These are phyloP conservation scores for Myriosclerotinia curreyana DNA, from an alignment of 2,329 filamentous ascomycete genomes.

Conservation along the genomic window DNA sequence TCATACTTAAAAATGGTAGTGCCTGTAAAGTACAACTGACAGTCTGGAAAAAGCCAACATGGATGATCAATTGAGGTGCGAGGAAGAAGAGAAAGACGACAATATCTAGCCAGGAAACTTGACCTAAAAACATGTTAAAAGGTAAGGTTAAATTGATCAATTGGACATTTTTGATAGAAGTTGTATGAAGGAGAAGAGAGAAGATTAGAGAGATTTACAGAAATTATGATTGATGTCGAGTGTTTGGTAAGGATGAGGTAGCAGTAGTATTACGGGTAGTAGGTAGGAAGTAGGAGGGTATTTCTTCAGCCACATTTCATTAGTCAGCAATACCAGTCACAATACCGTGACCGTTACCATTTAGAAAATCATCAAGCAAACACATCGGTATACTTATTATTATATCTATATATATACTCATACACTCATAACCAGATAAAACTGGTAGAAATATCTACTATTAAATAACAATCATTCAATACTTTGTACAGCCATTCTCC, in stretches of 20 bases:
- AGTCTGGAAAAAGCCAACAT: slow-evolving; percentile 61
- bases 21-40: slow-evolving; percentile 56
- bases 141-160: background rate
- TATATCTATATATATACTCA: too few species aligned
- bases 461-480: background rate
- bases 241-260: too few species aligned
- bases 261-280: too few species aligned
- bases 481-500: background rate
- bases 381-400: too few species aligned
- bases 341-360: too few species aligned
- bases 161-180: background rate
- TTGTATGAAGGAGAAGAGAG: background rate
- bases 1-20: slow-evolving; percentile 67
- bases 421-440: too few species aligned
- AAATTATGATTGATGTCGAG: background rate
- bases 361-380: too few species aligned
- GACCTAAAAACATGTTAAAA: slow-evolving; percentile 63
- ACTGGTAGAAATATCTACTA: too few species aligned
- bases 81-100: slow-evolving; percentile 69
- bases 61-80: slow-evolving; percentile 66
- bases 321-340: background rate
- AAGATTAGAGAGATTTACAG: background rate
- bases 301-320: background rate
- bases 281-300: too few species aligned
- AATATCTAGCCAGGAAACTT: slow-evolving; percentile 74